Percentiles rank a stretch among this genome's conserved stretches.
Evolutionary conservation across 805 yeast species (phyloP).

Genomic region (Wickerhamomyces sydowiorum): DNA sequence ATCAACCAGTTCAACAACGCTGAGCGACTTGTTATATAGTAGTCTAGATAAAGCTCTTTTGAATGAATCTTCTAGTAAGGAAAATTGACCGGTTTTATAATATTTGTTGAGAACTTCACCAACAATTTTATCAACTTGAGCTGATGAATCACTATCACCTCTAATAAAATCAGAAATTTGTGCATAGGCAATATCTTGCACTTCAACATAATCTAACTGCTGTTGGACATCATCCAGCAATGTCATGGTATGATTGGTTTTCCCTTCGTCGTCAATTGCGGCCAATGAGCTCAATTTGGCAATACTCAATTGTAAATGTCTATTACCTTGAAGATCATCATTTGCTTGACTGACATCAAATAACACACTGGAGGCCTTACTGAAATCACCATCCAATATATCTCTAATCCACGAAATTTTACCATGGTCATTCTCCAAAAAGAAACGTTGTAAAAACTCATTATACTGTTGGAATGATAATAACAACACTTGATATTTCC

Average conservation of each 20-base stretch:
- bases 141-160: conserved; percentile 24
- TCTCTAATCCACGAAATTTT: conserved; percentile 71
- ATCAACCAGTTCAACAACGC: conserved; percentile 43
- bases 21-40: conserved; percentile 32
- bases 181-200: conserved; percentile 36
- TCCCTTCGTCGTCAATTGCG: conserved; percentile 13
- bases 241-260: conserved; percentile 17
- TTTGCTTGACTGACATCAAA: conserved; percentile 32
- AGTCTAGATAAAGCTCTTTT: conserved; percentile 25
- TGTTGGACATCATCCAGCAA: conserved; percentile 41
- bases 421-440: conserved; percentile 41
- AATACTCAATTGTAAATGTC: conserved; percentile 55
- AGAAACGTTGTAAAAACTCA: conserved; percentile 43
- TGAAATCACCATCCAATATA: conserved; percentile 44
- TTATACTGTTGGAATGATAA: conserved; percentile 50
- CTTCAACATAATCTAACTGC: conserved; percentile 40
- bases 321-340: conserved; percentile 39
- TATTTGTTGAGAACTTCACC: conserved; percentile 18
- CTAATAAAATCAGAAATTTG: conserved; percentile 25
- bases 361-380: conserved; percentile 44
- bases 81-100: conserved; percentile 10
- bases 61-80: conserved; percentile 1
- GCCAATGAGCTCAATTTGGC: conserved; percentile 66
- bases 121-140: conserved; percentile 19
- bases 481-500: conserved; percentile 48